Conservation (phyloP, 768 basidiomycete species). For the Naganishia antarctica region DNA sequence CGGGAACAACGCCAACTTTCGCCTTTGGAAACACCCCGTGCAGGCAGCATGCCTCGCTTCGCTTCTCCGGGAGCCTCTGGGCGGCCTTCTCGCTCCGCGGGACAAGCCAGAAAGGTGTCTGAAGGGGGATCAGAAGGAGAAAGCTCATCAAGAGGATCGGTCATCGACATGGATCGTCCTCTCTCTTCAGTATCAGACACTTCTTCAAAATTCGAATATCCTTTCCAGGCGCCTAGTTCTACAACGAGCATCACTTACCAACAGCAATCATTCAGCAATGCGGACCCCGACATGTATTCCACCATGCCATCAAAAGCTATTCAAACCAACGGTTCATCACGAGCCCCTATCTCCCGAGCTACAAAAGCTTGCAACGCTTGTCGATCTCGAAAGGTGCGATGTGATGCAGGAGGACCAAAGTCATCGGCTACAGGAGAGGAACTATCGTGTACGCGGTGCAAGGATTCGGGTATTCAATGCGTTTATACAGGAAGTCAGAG, state of each 20-base stretch:
- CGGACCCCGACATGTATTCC: conserved; percentile 12
- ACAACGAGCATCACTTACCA: conserved; percentile 5
- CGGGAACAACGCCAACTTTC: neutral
- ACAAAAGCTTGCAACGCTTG: conserved; percentile 49
- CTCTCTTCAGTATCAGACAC: neutral
- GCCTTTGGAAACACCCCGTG: conserved; percentile 8
- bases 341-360: conserved; percentile 44
- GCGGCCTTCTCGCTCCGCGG: neutral
- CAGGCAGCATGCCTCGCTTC: conserved; percentile 10
- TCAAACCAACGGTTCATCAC: conserved; percentile 18
- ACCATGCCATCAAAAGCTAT: conserved; percentile 19
- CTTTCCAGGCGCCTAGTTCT: neutral
- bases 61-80: neutral
- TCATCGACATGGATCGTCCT: neutral
- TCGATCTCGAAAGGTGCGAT: conserved; percentile 43
- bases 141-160: neutral
- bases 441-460: conserved; percentile 40
- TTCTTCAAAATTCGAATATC: conserved; percentile 7
- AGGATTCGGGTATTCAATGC: conserved; percentile 41
- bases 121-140: conserved; percentile 3
- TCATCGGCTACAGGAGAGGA: conserved; percentile 31
- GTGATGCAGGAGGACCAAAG: conserved; percentile 42
- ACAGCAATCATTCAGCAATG: neutral
- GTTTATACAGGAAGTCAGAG: conserved; percentile 44
- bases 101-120: conserved; percentile 6